phyloP scores from a whole-genome alignment of 306 rosid species.

The Dalbergia cochinchinensis region DNA sequence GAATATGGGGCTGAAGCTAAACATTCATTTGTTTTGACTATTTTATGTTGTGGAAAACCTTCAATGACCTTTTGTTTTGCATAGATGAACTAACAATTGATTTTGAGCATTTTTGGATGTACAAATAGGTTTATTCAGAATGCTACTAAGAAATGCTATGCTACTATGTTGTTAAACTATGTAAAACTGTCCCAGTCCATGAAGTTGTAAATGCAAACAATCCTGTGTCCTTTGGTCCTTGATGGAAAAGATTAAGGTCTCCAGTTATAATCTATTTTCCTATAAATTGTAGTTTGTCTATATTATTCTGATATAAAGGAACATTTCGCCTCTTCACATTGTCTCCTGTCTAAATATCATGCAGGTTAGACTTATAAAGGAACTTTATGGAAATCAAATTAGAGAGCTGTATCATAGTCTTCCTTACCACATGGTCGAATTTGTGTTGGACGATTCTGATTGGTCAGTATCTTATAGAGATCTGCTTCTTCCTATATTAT shows the following conservation, averaged over 20 bases:
- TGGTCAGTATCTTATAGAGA: constrained; percentile 63
- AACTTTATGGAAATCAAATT: constrained; percentile 92
- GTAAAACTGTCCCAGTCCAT: too few species aligned
- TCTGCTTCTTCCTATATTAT: constrained; percentile 4
- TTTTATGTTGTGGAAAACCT: too few species aligned
- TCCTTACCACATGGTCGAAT: constrained; percentile 79
- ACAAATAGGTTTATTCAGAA: too few species aligned
- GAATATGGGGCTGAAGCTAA: constrained; percentile 1
- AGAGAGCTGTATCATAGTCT: constrained; percentile 84
- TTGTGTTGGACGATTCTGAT: constrained; percentile 75
- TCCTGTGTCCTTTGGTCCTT: too few species aligned
- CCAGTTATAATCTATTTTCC: constrained; percentile 7
- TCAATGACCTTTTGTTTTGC: too few species aligned
- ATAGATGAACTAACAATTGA: too few species aligned
- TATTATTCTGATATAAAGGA: constrained; percentile 35
- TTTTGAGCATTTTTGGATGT: too few species aligned
- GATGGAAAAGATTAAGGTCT: too few species aligned
- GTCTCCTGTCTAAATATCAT: constrained; percentile 33
- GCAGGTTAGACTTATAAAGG: constrained; percentile 94
- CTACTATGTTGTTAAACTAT: too few species aligned
- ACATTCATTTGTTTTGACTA: background rate
- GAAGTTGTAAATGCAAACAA: too few species aligned
- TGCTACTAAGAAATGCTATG: too few species aligned
- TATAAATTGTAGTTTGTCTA: constrained; percentile 11
- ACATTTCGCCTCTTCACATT: constrained; percentile 1